Evolutionary conservation across 768 basidiomycete species (phyloP), one percentile per base, ranked within the genome.

Genomic region (Psilocybe azurescens): DNA sequence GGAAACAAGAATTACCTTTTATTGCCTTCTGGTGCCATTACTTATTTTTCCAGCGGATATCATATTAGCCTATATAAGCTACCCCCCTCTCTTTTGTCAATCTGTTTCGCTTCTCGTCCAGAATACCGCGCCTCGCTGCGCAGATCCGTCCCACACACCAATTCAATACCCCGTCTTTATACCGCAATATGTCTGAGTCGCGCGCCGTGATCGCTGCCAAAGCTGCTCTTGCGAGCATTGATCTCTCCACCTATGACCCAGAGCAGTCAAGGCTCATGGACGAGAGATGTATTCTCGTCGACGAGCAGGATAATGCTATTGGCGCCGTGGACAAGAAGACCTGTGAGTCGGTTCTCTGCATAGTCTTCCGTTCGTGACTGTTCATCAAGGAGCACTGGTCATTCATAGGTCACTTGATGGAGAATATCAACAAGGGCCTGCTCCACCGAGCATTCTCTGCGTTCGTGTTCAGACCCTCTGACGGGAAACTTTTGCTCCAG

Each of bases 401-500:
- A 10, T 13, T 32, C 39, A 39, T 73, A 96, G 96, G 96, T 74
- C 97, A 99, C 77, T 79, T 99, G 58, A 99, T 99, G 95, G 90
- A 92, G 73, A 97, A 97, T 74, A 97, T 99, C 71, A 87, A 89
- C 73, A 89, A 90, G 70, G 96, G 96, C 13, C 85, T 99, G 46
- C 88, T 99, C 28, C 97, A 99, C 75, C 91, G 97, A 44, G 97
- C 97, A 16, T 99, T 99, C 81, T 98, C 96, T 61, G 96, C 90
- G 38, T 99, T 99, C 75, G 85, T 98, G 65, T 99, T 99, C 82
- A 83, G 95, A 39, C 97, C 97, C 2, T 87, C 88, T 11, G 95
- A 98, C 74, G 97, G 97, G 50, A 93, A 90, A 75, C 84, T 99
- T 16, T 82, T 99, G 29, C 84, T 99, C 49, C 97, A 99, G 74